Evolutionary conservation across 164 flowering plant species (phyloP), one percentile per base, ranked within the genome.

Genomic region (Piper betle): DNA sequence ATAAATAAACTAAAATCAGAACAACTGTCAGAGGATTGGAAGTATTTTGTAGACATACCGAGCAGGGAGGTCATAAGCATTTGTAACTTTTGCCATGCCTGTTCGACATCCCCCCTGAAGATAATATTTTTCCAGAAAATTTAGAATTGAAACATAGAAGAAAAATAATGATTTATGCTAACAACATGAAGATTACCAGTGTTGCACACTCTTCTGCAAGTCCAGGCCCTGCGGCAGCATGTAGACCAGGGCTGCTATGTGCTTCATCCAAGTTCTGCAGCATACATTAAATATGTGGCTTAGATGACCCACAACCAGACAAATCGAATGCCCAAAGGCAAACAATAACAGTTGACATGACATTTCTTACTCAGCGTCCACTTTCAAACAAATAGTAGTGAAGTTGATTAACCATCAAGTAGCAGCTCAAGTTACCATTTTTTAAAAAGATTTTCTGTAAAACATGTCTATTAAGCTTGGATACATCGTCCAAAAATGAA

Each of bases 1-100:
- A 25, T 25, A 25, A 25, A 25, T 25, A 25, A 25, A 25, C 33
- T 25, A 25, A 25, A 25, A 25, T 25, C 33, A 25, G n/a, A n/a
- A 25, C 1, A 25, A 25, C 33, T 0, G 33, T 2, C 33, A 46
- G 3, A 46, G 11, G 1, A 46, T 10, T 3, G 6, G 50, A 46
- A 10, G 50, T 5, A 10, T 46, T 38, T 40, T 33, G 37, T 63
- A 38, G 8, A 81, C 82, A 59, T 57, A 94, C 97, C 91, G 80
- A 50, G 99, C 96, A 55, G 99, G 99, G 75, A 94, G 96, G 67
- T 94, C 94, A 75, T 88, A 85, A n/a, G 93, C 99, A 71, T 82
- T 86, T 52, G 99, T 91, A 63, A 88, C 86, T 80, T 91, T 94
- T 48, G 99, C 97, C 96, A 94, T 88, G 56, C 99, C 99, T 20